Evolutionary conservation across 164 flowering plant species (phyloP).

Genomic region (Piper longum): DNA sequence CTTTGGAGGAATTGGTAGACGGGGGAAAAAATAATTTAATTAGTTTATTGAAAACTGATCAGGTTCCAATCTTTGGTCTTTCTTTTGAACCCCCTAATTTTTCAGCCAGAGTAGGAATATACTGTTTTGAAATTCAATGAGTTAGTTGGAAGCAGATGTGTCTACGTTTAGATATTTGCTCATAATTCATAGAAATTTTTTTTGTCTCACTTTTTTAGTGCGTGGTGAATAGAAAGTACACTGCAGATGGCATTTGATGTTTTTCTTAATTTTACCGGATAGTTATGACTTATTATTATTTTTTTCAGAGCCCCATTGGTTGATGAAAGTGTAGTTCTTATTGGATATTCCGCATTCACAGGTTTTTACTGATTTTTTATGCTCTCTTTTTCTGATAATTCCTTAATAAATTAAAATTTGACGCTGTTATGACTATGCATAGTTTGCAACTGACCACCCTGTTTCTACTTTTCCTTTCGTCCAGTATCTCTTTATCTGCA

Average conservation of each 20-base stretch:
- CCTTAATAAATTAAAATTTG: neutral
- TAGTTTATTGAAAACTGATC: neutral
- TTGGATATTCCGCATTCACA: slow-evolving; percentile 66
- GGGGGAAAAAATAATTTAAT: neutral
- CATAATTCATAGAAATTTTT: no score
- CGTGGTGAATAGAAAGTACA: neutral
- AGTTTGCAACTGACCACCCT: neutral
- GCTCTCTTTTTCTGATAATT: neutral
- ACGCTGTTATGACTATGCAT: no score
- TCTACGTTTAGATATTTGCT: neutral
- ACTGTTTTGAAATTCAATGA: no score
- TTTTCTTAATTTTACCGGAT: no score
- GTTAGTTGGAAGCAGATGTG: neutral
- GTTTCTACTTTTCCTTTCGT: slow-evolving; percentile 4
- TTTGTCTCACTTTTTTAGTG: neutral
- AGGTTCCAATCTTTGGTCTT: neutral
- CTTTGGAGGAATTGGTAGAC: neutral
- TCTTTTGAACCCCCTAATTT: no score
- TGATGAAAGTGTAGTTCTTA: slow-evolving; percentile 66
- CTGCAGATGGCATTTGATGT: neutral
- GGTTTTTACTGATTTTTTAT: slow-evolving; percentile 24
- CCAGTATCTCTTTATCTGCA: slow-evolving; percentile 67
- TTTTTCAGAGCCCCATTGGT: slow-evolving; percentile 66
- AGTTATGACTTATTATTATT: neutral
- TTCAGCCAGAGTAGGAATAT: neutral